phyloP scores from a whole-genome alignment of 768 basidiomycete genomes.

The Boletus subparvulus region DNA sequence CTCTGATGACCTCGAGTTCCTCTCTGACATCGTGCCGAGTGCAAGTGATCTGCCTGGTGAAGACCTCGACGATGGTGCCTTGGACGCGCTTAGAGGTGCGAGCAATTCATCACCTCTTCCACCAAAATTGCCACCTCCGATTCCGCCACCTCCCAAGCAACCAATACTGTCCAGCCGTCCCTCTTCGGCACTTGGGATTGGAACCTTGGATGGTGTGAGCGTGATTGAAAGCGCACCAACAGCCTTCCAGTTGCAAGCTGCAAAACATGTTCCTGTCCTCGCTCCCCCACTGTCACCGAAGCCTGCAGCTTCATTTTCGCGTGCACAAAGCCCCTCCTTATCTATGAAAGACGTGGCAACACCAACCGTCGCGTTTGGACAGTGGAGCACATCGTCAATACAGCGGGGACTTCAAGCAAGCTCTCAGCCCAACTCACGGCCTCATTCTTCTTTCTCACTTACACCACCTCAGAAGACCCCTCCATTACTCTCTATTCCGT shows the following conservation, averaged over 20 bases:
- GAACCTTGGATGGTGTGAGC: neutral
- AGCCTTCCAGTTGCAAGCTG: neutral
- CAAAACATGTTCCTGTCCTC: conserved; percentile 12
- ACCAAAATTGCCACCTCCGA: conserved; percentile 46
- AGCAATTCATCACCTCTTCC: conserved; percentile 43
- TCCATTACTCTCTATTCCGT: conserved; percentile 25
- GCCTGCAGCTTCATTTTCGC: conserved; percentile 26
- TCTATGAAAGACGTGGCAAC: neutral
- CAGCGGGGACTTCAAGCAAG: conserved; percentile 20
- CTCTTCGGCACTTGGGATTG: conserved; percentile 6
- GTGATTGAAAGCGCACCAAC: neutral
- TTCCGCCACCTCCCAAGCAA: conserved; percentile 36
- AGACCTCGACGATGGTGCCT: conserved; percentile 32
- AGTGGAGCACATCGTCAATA: conserved; percentile 3
- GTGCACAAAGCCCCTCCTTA: conserved; percentile 14
- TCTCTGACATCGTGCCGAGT: conserved; percentile 66
- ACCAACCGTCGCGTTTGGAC: conserved; percentile 1
- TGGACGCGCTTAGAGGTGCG: conserved; percentile 42
- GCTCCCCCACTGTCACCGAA: conserved; percentile 30
- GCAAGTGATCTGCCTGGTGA: conserved; percentile 42
- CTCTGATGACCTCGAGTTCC: conserved; percentile 77
- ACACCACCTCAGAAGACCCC: conserved; percentile 26
- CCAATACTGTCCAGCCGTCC: conserved; percentile 20
- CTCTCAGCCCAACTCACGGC: conserved; percentile 16
- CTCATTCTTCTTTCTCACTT: conserved; percentile 21